Conservation (phyloP, 2,329 filamentous ascomycete genomes). For the Ceratocystis papillata region DNA sequence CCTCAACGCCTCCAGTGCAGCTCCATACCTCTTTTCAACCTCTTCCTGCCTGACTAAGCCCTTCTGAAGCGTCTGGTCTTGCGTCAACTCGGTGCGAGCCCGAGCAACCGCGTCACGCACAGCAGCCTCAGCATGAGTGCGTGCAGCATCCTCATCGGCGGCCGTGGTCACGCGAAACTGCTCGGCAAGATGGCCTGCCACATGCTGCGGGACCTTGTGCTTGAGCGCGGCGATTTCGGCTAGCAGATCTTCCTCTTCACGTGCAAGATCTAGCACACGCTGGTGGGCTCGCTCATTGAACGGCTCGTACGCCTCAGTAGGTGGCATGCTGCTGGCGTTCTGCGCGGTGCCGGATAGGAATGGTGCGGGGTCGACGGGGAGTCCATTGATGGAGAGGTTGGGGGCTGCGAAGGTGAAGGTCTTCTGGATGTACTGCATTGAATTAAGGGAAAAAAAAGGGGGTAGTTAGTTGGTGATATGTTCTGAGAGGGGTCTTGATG, state of each 20-base stretch:
- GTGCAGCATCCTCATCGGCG: constrained; percentile 40
- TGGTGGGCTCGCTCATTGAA: constrained; percentile 50
- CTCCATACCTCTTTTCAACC: constrained; percentile 39
- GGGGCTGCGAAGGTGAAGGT: constrained; percentile 49
- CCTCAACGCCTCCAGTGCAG: constrained; percentile 42
- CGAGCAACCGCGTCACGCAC: constrained; percentile 26
- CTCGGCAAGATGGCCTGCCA: constrained; percentile 37
- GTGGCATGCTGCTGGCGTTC: constrained; percentile 24
- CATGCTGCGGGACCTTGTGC: constrained; percentile 39
- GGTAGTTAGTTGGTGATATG: neutral
- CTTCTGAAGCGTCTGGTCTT: constrained; percentile 31
- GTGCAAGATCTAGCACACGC: constrained; percentile 49
- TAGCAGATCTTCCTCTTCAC: constrained; percentile 53
- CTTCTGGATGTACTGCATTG: constrained; percentile 46
- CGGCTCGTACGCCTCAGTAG: constrained; percentile 44
- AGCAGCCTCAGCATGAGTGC: constrained; percentile 27
- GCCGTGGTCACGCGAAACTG: constrained; percentile 33
- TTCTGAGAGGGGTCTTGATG: neutral
- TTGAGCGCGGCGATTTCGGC: constrained; percentile 53
- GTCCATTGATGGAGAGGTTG: constrained; percentile 54
- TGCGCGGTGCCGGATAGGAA: constrained; percentile 32
- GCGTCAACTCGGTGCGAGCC: constrained; percentile 28
- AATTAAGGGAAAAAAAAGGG: neutral
- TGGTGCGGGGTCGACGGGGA: constrained; percentile 37
- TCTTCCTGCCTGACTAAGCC: constrained; percentile 36